Evolutionary conservation across 2,329 filamentous ascomycete species (phyloP).

Genomic region (Cytospora chrysosperma): DNA sequence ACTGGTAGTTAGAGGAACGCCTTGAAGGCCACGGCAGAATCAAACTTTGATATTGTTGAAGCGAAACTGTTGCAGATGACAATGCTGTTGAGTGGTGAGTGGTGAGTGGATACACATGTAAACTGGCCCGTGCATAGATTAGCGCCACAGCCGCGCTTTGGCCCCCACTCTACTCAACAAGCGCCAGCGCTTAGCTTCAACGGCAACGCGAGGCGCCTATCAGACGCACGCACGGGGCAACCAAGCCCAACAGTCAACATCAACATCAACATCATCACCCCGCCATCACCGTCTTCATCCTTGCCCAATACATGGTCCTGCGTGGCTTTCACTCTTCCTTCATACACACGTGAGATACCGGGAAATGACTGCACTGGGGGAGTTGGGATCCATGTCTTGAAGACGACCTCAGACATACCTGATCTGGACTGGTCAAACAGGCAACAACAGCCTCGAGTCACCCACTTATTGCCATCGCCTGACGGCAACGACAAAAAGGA

Average conservation of each 20-base stretch:
- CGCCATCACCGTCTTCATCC: not conserved
- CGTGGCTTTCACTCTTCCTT: not conserved
- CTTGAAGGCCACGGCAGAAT: too few relatives aligned
- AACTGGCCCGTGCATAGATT: not conserved
- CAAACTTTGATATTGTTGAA: too few relatives aligned
- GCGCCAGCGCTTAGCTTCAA: constrained; percentile 4
- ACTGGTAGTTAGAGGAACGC: not conserved
- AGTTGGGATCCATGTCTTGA: not conserved
- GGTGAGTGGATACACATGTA: not conserved
- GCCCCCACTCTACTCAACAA: not conserved
- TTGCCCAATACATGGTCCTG: not conserved
- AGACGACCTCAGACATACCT: not conserved
- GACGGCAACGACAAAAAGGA: not conserved
- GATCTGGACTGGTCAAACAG: not conserved
- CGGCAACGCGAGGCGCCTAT: not conserved
- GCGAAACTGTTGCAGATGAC: too few relatives aligned
- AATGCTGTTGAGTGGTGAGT: too few relatives aligned
- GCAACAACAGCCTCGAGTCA: not conserved
- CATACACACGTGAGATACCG: not conserved
- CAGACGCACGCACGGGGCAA: not conserved
- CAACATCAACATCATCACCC: not conserved
- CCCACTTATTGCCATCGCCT: not conserved
- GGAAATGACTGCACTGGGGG: not conserved
- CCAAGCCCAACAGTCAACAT: not conserved
- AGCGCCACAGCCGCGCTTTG: not conserved